Conservation (phyloP, 495 filamentous ascomycete species). For the Thermothielavioides terrestris region DNA sequence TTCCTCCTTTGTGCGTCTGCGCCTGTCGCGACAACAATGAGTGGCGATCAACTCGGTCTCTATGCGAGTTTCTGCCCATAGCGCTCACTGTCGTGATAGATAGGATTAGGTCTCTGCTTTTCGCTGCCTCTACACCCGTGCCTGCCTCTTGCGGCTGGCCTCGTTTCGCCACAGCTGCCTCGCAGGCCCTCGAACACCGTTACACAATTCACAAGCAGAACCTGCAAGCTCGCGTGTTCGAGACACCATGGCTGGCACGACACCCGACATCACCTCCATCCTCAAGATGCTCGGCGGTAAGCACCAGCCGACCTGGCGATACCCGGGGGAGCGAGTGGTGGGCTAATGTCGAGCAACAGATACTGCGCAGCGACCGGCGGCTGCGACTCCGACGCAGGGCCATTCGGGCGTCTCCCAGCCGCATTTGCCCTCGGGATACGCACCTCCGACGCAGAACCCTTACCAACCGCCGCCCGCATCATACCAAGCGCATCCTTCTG, state of each 20-base stretch:
- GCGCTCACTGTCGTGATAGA: background rate
- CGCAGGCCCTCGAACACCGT: background rate
- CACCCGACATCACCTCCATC: slow-evolving; percentile 25
- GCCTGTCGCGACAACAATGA: too few species aligned
- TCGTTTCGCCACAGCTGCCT: background rate
- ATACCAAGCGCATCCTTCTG: too few species aligned
- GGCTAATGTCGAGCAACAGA: slow-evolving; percentile 2
- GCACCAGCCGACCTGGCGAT: background rate
- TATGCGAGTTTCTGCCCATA: background rate
- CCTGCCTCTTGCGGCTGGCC: background rate
- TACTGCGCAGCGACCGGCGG: slow-evolving; percentile 25
- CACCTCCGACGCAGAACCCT: slow-evolving; percentile 21
- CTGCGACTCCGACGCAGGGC: slow-evolving; percentile 36
- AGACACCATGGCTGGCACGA: slow-evolving; percentile 22
- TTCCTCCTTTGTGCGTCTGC: background rate
- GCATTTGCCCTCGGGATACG: slow-evolving; percentile 13
- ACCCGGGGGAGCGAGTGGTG: background rate
- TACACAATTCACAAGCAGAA: background rate
- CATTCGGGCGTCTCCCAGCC: slow-evolving; percentile 32
- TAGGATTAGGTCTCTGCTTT: background rate
- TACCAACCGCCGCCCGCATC: slow-evolving; percentile 33
- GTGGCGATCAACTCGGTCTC: too few species aligned
- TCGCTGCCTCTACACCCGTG: background rate
- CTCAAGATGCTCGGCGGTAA: slow-evolving; percentile 19
- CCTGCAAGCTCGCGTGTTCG: background rate